These are phyloP conservation scores for Fusarium penzigii DNA, from an alignment of 2,329 filamentous ascomycete species.

Conservation along the genomic window DNA sequence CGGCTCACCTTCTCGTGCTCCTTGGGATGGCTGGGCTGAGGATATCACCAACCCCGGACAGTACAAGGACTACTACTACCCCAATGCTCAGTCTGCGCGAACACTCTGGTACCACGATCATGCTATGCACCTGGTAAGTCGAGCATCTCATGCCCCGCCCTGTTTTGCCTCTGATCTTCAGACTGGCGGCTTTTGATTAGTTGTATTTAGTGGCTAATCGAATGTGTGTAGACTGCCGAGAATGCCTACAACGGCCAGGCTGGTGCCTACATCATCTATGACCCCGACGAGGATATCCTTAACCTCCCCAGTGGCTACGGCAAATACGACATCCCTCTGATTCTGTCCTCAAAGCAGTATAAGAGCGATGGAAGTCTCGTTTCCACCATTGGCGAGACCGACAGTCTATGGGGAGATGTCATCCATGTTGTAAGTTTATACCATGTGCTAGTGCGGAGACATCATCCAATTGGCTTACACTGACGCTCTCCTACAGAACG, in stretches of 20 bases:
- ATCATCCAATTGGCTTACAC: too few relatives aligned
- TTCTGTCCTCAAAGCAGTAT: constrained; percentile 53
- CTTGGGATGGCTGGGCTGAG: constrained; percentile 46
- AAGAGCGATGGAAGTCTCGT: constrained; percentile 50
- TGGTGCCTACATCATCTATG: constrained; percentile 56
- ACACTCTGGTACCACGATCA: constrained; percentile 60
- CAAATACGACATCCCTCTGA: constrained; percentile 54
- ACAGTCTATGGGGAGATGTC: constrained; percentile 56
- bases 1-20: constrained; percentile 46
- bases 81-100: constrained; percentile 52
- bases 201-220: too few relatives aligned
- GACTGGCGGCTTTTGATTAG: too few relatives aligned
- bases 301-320: constrained; percentile 51
- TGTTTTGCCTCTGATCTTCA: too few relatives aligned
- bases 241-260: constrained; percentile 59
- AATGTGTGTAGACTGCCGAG: constrained; percentile 42
- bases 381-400: constrained; percentile 44
- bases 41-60: constrained; percentile 52
- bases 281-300: constrained; percentile 49
- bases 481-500: constrained; percentile 37
- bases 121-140: constrained; percentile 36
- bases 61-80: constrained; percentile 65
- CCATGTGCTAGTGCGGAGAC: too few relatives aligned
- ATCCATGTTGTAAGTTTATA: constrained; percentile 45
- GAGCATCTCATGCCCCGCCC: background rate